phyloP scores from a whole-genome alignment of 495 filamentous ascomycete species.

The Neurospora discreta region DNA sequence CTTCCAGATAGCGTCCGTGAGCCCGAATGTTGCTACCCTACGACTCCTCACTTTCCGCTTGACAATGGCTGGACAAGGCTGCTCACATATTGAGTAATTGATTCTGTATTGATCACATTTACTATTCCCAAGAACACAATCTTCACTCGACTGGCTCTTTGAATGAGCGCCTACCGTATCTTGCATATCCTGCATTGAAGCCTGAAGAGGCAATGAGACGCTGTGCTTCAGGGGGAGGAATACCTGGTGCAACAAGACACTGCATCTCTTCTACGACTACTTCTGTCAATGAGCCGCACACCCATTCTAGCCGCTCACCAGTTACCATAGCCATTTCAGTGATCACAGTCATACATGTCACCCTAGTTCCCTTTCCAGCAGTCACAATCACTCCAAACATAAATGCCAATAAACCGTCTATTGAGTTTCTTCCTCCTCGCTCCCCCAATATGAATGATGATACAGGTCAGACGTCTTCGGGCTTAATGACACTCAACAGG shows the following conservation, averaged over 20 bases:
- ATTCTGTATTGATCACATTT: neutral
- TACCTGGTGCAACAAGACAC: neutral
- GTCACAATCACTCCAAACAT: neutral
- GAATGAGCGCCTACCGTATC: neutral
- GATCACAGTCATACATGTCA: too few relatives aligned
- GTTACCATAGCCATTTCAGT: too few relatives aligned
- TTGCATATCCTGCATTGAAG: neutral
- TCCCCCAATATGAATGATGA: slow-evolving; percentile 15
- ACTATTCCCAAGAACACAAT: neutral
- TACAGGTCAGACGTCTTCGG: slow-evolving; percentile 11
- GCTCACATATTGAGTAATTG: neutral
- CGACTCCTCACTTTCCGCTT: neutral
- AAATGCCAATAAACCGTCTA: slow-evolving; percentile 7
- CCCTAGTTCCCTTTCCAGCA: neutral
- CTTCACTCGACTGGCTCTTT: neutral
- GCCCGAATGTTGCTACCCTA: neutral
- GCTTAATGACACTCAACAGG: neutral
- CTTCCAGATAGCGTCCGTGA: neutral
- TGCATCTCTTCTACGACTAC: neutral
- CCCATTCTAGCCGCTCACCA: too few relatives aligned
- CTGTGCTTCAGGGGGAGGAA: neutral
- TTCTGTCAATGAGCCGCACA: neutral
- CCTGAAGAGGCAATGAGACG: neutral
- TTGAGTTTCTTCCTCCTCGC: slow-evolving; percentile 4
- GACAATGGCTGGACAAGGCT: neutral